Base-by-base conservation (phyloP, 805 yeast genomes). In the Metschnikowia matae region DNA sequence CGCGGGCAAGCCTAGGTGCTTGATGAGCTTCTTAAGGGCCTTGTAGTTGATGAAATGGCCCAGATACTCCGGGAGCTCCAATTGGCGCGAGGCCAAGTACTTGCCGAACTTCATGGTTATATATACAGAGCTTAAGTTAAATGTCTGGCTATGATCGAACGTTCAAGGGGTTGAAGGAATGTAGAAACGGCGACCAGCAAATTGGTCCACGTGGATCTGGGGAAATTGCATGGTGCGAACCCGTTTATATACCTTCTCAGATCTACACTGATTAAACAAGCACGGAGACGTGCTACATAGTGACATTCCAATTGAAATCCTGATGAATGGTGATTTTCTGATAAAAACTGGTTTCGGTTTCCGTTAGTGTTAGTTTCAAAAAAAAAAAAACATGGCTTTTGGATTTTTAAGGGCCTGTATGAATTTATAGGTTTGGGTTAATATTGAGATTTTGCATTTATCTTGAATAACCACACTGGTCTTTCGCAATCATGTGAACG, bases 21-120 rank as follows among this genome's bases (percentile, higher is more conserved):
- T 92, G 63, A 92, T 92, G 57, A 91, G 79, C 76, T 92, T 94
- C 68, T 92, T 92, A 51, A 92, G 73, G 3, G 92, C 94, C 72
- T 94, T 94, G 70, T 94, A 94, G 71, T 94, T 90, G 64, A 94
- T 92, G 72, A 92, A 94, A 65, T 89, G 86, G 36, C 92, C 90
- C 45, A 95, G 83, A 67, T 94, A 94, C 68, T 94, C 99, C 10
- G 98, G 98, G 52, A 92, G 75, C 67, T 92, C 97, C 58, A 94
- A 76, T 70, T 90, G 97, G 65, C 97, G 82, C 40, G 95, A 87
- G 56, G 96, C 98, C 65, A 94, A 76, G 64, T 89, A 88, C 69
- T 94, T 94, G 46, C 99, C 99, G 68, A 90, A 94, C 76, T 94
- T 94, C 99, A 74, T 72, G 39, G 33, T 21, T 26, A 35, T 15